Base-by-base conservation (phyloP, 257 asterid genomes). In the Misopates orontium region DNA sequence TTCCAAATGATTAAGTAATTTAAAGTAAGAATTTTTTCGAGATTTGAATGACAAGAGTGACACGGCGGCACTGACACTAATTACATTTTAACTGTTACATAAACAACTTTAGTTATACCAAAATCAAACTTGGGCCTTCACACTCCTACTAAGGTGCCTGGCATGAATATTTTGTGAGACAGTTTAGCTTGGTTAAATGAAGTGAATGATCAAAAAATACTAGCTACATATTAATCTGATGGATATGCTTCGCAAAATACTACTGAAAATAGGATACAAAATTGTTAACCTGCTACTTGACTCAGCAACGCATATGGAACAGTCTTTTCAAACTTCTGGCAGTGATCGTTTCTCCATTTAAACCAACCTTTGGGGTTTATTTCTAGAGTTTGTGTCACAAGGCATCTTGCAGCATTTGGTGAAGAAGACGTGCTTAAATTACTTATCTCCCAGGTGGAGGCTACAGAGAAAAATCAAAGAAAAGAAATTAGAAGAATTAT, bases 361-460 rank as follows among this genome's bases (percentile, higher is more conserved):
- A 82, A 80, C 97, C 97, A 94, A 69, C 86, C 81, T 69, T 84
- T 85, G 57, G 78, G 82, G 80, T 77, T 85, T 68, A 94, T 85
- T 86, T 94, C 99, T 48, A 94, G 85, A 51, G 83, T 90, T 66
- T 85, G 96, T 28, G 96, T 85, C 77, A 94, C 87, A 10, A 90
- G 88, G 77, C 96, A 86, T 76, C 80, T 82, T 57, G 77, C 77
- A 74, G 76, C 68, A 69, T 48, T 74, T 71, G 75, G 59, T 10
- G 90, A 73, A 17, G 93, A 73, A 31, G 88, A 64, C n/a, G 82
- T 47, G 79, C 73, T 80, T 73, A 94, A 62, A 74, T 85, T 78
- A 71, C 88, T 81, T 44, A 94, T 88, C 84, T 94, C 99, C 99
- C 99, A 94, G 6, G 96, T 77, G 67, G 98, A 90, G 81, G 96